phyloP scores from a whole-genome alignment of 2,329 filamentous ascomycete species.

The Pseudonectria buxi region DNA sequence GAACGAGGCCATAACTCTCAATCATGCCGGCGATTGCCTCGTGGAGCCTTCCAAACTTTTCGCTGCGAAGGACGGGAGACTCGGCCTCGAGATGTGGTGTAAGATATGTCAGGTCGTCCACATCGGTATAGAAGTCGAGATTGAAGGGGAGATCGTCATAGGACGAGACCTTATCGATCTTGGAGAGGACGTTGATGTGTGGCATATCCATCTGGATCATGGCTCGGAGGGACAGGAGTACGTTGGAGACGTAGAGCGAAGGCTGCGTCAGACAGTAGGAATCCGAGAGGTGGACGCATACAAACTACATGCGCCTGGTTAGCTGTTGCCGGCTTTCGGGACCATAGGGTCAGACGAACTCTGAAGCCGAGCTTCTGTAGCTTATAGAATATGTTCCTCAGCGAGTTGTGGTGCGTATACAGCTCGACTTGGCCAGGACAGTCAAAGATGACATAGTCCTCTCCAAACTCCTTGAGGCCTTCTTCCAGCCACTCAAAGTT shows the following conservation, averaged over 20 bases:
- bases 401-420: slow-evolving; percentile 87
- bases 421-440: slow-evolving; percentile 96
- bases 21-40: slow-evolving; percentile 80
- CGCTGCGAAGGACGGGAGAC: slow-evolving; percentile 58
- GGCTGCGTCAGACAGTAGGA: slow-evolving; percentile 90
- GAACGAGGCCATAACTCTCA: slow-evolving; percentile 81
- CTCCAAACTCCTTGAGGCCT: slow-evolving; percentile 69
- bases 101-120: slow-evolving; percentile 83
- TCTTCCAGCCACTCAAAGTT: slow-evolving; percentile 90
- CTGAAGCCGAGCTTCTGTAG: slow-evolving; percentile 88
- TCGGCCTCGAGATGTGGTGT: slow-evolving; percentile 75
- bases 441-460: slow-evolving; percentile 93
- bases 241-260: slow-evolving; percentile 88
- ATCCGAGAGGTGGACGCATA: slow-evolving; percentile 88
- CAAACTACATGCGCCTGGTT: slow-evolving; percentile 53
- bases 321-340: slow-evolving; percentile 5
- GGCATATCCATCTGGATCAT: slow-evolving; percentile 99
- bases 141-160: slow-evolving; percentile 90
- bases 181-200: slow-evolving; percentile 91
- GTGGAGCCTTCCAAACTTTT: slow-evolving; percentile 80
- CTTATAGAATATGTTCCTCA: slow-evolving; percentile 86
- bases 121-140: slow-evolving; percentile 94
- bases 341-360: slow-evolving; percentile 47
- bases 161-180: slow-evolving; percentile 86
- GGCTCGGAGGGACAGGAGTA: slow-evolving; percentile 85